phyloP scores from a whole-genome alignment of 805 yeast species.

The Spathaspora gorwiae region DNA sequence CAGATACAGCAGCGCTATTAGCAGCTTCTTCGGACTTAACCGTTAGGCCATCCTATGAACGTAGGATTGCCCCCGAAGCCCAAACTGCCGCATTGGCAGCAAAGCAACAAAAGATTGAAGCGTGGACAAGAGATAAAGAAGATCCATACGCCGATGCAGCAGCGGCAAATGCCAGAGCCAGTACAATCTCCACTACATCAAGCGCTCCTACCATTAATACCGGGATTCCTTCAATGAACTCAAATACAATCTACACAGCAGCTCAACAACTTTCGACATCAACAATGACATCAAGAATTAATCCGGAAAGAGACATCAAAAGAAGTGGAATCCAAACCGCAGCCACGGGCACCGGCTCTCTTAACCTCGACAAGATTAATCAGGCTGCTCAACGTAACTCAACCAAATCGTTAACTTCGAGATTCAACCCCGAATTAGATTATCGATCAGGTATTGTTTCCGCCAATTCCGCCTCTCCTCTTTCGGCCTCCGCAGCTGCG shows the following conservation, averaged over 20 bases:
- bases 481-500: constrained; percentile 55
- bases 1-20: constrained; percentile 72
- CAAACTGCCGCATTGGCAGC: constrained; percentile 59
- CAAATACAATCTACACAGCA: constrained; percentile 24
- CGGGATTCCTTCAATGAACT: constrained; percentile 30
- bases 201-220: constrained; percentile 15
- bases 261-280: constrained; percentile 39
- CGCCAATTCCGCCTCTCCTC: constrained; percentile 30
- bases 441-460: constrained; percentile 34
- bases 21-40: constrained; percentile 66
- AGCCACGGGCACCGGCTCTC: constrained; percentile 6
- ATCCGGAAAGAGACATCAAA: constrained; percentile 33
- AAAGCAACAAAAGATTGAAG: constrained; percentile 37
- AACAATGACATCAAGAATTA: constrained; percentile 41
- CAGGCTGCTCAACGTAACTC: constrained; percentile 36
- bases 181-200: constrained; percentile 4
- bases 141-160: constrained; percentile 49
- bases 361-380: constrained; percentile 32
- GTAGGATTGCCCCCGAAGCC: constrained; percentile 57
- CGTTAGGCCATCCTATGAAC: constrained; percentile 57
- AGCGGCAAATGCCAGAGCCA: constrained; percentile 31
- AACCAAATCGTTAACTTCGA: constrained; percentile 32
- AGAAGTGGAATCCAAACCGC: constrained; percentile 29
- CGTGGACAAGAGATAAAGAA: constrained; percentile 44
- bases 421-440: constrained; percentile 41